A percentile compares a stretch with the other conserved stretches of the same genome.
Conservation (phyloP, 2,329 filamentous ascomycete genomes). For the Alternaria sp. region DNA sequence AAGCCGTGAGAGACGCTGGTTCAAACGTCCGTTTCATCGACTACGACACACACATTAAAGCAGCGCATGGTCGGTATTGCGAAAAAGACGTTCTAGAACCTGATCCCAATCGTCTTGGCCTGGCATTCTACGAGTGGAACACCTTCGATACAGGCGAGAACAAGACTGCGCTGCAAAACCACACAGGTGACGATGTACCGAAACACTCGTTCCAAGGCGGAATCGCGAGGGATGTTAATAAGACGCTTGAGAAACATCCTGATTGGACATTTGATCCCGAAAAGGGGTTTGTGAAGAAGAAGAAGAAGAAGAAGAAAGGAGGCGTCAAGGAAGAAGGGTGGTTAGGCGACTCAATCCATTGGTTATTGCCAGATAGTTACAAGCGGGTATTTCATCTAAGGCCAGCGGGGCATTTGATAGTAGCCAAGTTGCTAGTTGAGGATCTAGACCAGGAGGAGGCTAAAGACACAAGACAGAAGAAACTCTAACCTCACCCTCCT, state of each 20-base stretch:
- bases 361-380: conserved; percentile 44
- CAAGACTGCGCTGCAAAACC: conserved; percentile 24
- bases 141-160: conserved; percentile 42
- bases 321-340: neutral
- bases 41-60: neutral
- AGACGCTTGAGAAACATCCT: conserved; percentile 38
- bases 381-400: conserved; percentile 46
- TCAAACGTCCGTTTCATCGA: conserved; percentile 1
- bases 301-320: conserved; percentile 1
- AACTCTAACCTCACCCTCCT: neutral
- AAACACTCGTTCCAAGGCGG: conserved; percentile 39
- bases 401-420: conserved; percentile 35
- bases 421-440: conserved; percentile 21
- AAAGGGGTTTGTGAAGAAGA: conserved; percentile 37
- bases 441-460: neutral
- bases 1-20: conserved; percentile 10
- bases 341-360: conserved; percentile 32
- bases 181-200: conserved; percentile 10
- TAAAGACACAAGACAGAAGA: neutral
- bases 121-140: conserved; percentile 47
- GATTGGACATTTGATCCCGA: conserved; percentile 39
- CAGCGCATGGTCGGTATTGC: neutral
- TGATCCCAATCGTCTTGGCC: conserved; percentile 33
- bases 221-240: conserved; percentile 36
- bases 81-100: conserved; percentile 3